These are phyloP conservation scores for Phytopythium cucurbitacearum DNA, from an alignment of 352 stramenopile species.

Conservation along the genomic window DNA sequence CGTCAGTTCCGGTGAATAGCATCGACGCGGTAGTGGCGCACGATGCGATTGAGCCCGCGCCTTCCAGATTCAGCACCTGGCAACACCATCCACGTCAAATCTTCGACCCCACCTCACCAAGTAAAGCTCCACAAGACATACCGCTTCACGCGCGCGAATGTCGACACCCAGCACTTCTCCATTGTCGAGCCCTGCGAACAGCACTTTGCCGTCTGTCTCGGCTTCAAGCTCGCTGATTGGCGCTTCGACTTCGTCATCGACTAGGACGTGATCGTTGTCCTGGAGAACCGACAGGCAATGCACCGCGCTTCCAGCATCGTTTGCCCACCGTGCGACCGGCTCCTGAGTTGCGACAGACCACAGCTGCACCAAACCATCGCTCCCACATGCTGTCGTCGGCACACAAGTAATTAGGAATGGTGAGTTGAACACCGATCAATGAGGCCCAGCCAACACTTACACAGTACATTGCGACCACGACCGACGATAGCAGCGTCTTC, in stretches of 20 bases:
- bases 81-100: slow-evolving; percentile 5
- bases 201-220: slow-evolving; percentile 57
- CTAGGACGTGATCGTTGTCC: slow-evolving; percentile 16
- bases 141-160: slow-evolving; percentile 33
- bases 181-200: slow-evolving; percentile 64
- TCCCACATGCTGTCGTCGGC: slow-evolving; percentile 35
- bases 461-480: slow-evolving; percentile 64
- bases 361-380: slow-evolving; percentile 56
- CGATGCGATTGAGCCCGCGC: slow-evolving; percentile 34
- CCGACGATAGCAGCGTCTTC: slow-evolving; percentile 60
- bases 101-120: not conserved
- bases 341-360: slow-evolving; percentile 60
- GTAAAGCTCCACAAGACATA: slow-evolving; percentile 11
- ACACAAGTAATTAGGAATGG: too few species aligned
- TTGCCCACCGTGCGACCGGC: slow-evolving; percentile 55
- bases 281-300: slow-evolving; percentile 48
- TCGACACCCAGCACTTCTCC: slow-evolving; percentile 58
- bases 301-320: slow-evolving; percentile 44
- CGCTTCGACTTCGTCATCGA: slow-evolving; percentile 8
- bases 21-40: slow-evolving; percentile 24
- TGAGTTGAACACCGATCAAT: not conserved
- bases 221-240: slow-evolving; percentile 22
- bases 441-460: slow-evolving; percentile 21
- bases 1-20: slow-evolving; percentile 56
- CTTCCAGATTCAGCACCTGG: slow-evolving; percentile 37